Evolutionary conservation across 768 basidiomycete species (phyloP).

Genomic region (Lenzites betulinus): DNA sequence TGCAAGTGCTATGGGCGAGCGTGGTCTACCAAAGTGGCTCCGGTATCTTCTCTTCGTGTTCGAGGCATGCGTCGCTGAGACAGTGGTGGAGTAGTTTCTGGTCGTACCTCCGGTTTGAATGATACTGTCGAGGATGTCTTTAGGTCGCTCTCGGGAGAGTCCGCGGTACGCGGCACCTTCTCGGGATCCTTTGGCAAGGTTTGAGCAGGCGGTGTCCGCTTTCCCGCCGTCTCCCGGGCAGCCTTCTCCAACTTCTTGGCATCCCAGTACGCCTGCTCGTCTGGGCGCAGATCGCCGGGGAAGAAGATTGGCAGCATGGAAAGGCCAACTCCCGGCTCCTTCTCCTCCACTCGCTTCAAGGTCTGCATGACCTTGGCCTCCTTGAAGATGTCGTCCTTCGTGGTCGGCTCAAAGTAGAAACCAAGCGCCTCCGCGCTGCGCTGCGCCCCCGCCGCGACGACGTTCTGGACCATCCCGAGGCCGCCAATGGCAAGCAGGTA

Average conservation of each 20-base stretch:
- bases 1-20: neutral
- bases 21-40: too few relatives aligned
- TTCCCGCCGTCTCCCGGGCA: neutral
- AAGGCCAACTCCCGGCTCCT: slow-evolving; percentile 18
- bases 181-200: neutral
- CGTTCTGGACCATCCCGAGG: slow-evolving; percentile 33
- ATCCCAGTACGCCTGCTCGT: slow-evolving; percentile 20
- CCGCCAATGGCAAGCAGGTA: slow-evolving; percentile 27
- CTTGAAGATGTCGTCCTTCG: slow-evolving; percentile 4
- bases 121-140: neutral
- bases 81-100: neutral
- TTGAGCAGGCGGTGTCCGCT: too few relatives aligned
- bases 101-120: neutral
- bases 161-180: neutral
- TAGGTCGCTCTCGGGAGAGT: neutral
- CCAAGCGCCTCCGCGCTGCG: slow-evolving; percentile 27
- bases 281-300: slow-evolving; percentile 20
- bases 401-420: slow-evolving; percentile 23
- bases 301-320: slow-evolving; percentile 24
- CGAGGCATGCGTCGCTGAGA: neutral
- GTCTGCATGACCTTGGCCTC: slow-evolving; percentile 24
- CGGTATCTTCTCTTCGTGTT: neutral
- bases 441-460: slow-evolving; percentile 27
- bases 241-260: neutral
- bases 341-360: slow-evolving; percentile 18